A percentile compares a stretch with the other conserved stretches of the same genome.
Evolutionary conservation across 2,329 filamentous ascomycete species (phyloP).

Genomic region (Lasiodiplodia citricola): DNA sequence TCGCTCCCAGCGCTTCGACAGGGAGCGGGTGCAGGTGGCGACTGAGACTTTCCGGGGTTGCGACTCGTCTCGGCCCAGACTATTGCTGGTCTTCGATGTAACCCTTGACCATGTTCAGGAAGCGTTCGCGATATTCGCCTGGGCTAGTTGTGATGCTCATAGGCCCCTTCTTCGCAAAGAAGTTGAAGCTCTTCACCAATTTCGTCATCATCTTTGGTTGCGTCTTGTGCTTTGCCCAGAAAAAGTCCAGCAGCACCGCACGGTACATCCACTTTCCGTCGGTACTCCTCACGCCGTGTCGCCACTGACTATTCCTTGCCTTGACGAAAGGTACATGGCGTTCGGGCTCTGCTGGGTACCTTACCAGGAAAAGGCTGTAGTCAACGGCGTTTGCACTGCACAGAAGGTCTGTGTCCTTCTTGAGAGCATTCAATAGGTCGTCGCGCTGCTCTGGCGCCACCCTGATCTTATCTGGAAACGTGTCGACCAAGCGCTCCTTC

Average conservation of each 20-base stretch:
- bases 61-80: neutral
- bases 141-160: slow-evolving; percentile 78
- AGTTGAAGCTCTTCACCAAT: slow-evolving; percentile 68
- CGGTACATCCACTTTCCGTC: slow-evolving; percentile 72
- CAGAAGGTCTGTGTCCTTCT: slow-evolving; percentile 68
- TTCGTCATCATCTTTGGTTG: slow-evolving; percentile 70
- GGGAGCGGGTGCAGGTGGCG: neutral
- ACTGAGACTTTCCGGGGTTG: neutral
- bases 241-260: slow-evolving; percentile 73
- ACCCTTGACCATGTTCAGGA: slow-evolving; percentile 57
- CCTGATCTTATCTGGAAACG: slow-evolving; percentile 69
- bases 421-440: slow-evolving; percentile 60
- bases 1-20: neutral
- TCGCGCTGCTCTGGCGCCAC: slow-evolving; percentile 62
- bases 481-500: slow-evolving; percentile 68
- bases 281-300: slow-evolving; percentile 64
- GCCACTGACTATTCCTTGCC: slow-evolving; percentile 54
- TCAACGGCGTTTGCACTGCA: slow-evolving; percentile 70
- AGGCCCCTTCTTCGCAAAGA: slow-evolving; percentile 66
- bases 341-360: slow-evolving; percentile 49
- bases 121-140: slow-evolving; percentile 67
- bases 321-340: slow-evolving; percentile 40
- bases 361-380: slow-evolving; percentile 75
- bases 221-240: slow-evolving; percentile 76
- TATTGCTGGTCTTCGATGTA: slow-evolving; percentile 37